These are phyloP conservation scores for Umbelopsis sp. DNA, from an alignment of 371 early-diverging fungal genomes.

Conservation along the genomic window DNA sequence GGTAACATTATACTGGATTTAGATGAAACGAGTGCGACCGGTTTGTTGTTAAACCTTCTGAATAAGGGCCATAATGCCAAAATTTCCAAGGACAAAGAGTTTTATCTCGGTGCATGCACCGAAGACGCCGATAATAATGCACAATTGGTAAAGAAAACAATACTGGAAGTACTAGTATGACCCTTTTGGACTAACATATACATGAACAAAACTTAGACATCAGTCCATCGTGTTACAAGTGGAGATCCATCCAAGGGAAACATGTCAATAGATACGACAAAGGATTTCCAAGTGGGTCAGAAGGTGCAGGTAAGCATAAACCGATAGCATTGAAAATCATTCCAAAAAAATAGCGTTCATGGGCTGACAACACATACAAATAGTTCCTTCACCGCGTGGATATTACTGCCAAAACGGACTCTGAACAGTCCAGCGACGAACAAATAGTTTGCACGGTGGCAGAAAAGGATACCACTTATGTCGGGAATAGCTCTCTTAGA, in stretches of 20 bases:
- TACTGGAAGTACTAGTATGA: background rate
- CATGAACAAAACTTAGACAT: slow-evolving; percentile 26
- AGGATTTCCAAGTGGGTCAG: slow-evolving; percentile 65
- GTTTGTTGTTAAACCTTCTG: slow-evolving; percentile 59
- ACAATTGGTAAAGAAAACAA: slow-evolving; percentile 12
- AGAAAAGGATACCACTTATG: slow-evolving; percentile 35
- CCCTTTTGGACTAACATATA: background rate
- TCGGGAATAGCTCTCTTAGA: slow-evolving; percentile 33
- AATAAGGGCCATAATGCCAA: slow-evolving; percentile 32
- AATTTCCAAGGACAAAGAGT: slow-evolving; percentile 59
- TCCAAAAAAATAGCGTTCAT: background rate
- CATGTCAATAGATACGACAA: slow-evolving; percentile 72
- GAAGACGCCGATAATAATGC: slow-evolving; percentile 9
- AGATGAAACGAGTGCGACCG: slow-evolving; percentile 66
- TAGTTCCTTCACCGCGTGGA: slow-evolving; percentile 37
- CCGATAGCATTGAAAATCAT: background rate
- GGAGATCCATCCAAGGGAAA: slow-evolving; percentile 80
- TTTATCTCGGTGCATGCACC: slow-evolving; percentile 54
- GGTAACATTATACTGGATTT: slow-evolving; percentile 77
- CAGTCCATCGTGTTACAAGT: slow-evolving; percentile 67
- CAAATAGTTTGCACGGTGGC: slow-evolving; percentile 22
- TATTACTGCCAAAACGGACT: slow-evolving; percentile 28
- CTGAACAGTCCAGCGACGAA: background rate
- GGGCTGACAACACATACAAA: background rate
- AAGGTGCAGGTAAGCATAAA: slow-evolving; percentile 52